These are phyloP conservation scores for Wickerhamiella dianesei DNA, from an alignment of 805 yeast species.

Conservation along the genomic window DNA sequence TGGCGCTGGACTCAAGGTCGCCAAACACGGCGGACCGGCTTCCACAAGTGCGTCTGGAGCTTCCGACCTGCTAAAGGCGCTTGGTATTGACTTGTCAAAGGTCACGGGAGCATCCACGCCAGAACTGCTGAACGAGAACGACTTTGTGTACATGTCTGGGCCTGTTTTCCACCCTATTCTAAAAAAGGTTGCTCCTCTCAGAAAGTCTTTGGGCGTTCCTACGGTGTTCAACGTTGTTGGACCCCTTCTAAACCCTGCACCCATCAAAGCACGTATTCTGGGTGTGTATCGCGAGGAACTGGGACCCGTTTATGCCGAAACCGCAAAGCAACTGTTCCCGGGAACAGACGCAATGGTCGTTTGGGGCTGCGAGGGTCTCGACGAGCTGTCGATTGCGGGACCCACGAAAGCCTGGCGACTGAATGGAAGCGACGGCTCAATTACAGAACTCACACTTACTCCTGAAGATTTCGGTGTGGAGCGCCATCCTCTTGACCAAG, in stretches of 20 bases:
- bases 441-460: conserved; percentile 20
- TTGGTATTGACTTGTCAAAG: conserved; percentile 72
- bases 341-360: conserved; percentile 59
- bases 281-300: conserved; percentile 76
- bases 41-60: conserved; percentile 88
- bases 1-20: conserved; percentile 66
- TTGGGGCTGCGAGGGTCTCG: conserved; percentile 84
- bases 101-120: conserved; percentile 55
- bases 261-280: conserved; percentile 60
- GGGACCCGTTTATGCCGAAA: conserved; percentile 75
- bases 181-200: conserved; percentile 66
- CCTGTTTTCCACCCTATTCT: conserved; percentile 91
- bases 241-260: conserved; percentile 86
- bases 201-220: conserved; percentile 73
- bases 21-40: conserved; percentile 97
- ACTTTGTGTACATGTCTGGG: conserved; percentile 67
- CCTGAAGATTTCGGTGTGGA: conserved; percentile 76
- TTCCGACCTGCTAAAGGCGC: conserved; percentile 66
- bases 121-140: conserved; percentile 32
- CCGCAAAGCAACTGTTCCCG: conserved; percentile 46
- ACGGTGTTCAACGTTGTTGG: conserved; percentile 91
- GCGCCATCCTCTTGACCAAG: conserved; percentile 53
- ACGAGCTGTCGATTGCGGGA: conserved; percentile 88
- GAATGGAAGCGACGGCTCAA: conserved; percentile 26
- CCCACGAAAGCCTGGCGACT: conserved; percentile 68